Percentiles rank a stretch among this genome's conserved stretches.
These are phyloP conservation scores for Rosa multiflora DNA, from an alignment of 306 rosid genomes.

Conservation along the genomic window DNA sequence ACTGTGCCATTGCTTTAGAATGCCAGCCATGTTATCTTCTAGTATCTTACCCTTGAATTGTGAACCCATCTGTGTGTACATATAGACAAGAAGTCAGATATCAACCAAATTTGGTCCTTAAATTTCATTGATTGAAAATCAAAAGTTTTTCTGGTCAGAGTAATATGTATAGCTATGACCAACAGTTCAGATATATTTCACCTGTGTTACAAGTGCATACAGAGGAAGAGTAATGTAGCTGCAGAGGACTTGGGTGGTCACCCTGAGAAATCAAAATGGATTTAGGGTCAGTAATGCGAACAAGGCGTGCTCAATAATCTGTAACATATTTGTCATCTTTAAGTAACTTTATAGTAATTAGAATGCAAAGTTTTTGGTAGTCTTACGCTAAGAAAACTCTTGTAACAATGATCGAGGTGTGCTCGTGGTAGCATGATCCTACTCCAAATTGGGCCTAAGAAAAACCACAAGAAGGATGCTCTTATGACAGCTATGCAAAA, in stretches of 20 bases:
- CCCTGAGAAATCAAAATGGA: constrained; percentile 20
- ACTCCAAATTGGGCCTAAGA: constrained; percentile 30
- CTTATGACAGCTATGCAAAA: not conserved
- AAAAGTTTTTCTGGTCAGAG: not conserved
- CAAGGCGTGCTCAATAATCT: not conserved
- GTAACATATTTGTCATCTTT: not conserved
- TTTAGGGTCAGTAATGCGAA: not conserved
- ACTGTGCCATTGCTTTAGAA: constrained; percentile 33
- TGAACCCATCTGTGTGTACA: constrained; percentile 43
- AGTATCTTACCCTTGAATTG: constrained; percentile 35
- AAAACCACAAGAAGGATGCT: not conserved
- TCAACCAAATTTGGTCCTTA: not conserved
- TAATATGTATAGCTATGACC: not conserved
- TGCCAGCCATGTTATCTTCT: constrained; percentile 29
- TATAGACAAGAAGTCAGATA: not conserved
- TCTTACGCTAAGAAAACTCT: constrained; percentile 35
- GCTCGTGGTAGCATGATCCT: constrained; percentile 37
- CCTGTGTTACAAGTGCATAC: constrained; percentile 48
- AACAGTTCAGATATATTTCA: not conserved
- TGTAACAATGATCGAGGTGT: not conserved
- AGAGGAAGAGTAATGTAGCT: constrained; percentile 47
- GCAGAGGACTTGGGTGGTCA: constrained; percentile 35
- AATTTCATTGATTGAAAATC: not conserved
- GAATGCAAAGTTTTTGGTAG: not conserved
- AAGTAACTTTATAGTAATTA: not conserved